Base-by-base conservation (phyloP, 2,329 filamentous ascomycete species). In the Aspergillus eucalypticola region DNA sequence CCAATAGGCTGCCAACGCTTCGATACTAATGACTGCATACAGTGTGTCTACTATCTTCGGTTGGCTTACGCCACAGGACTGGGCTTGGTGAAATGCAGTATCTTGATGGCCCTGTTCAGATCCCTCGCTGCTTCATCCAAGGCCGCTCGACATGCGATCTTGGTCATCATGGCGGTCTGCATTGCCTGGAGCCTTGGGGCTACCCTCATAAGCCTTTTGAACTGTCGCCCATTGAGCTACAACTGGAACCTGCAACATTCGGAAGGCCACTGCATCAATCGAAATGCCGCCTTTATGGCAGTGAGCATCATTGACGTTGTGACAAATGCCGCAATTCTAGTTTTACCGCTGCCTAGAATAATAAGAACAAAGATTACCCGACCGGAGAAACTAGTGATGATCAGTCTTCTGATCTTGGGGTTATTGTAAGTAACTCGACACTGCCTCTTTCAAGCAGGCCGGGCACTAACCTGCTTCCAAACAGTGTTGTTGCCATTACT, bases 161-260 rank as follows among this genome's bases (percentile, higher is more conserved):
- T 44, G 35, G n/a, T 41, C 4, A 38, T 42, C 4, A 50, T 55
- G 27, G 44, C 29, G 15, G 21, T 55, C 21, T 59, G 58, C 51
- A 17, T 35, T 8, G 52, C 7, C 17, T 59, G 58, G 58, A 46
- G 52, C 25, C 46, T 54, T 13, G 35, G 42, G 42, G 52, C 51
- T 8, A 25, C 42, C 48, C 46, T 59, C 15, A 13, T 54, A 8
- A 52, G 23, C 11, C 48, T 59, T 10, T 19, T 54, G 15, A 19
- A 27, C 46, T 59, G 58, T 29, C 58, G 41, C 10, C 58, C 58
- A 17, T 23, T 59, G 13, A 17, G 39, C 17, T 59, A 59, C 46
- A 39, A 59, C 29, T 59, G 58, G 58, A 55, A 32, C n/a, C n/a
- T 51, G 27, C 8, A 55, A 10, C 53, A 13, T 15, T 7, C 32